Evolutionary conservation across 1,284 basidiomycete genomes (phyloP), one percentile per base, ranked within the genome.

Genomic region (Bjerkandera adusta): DNA sequence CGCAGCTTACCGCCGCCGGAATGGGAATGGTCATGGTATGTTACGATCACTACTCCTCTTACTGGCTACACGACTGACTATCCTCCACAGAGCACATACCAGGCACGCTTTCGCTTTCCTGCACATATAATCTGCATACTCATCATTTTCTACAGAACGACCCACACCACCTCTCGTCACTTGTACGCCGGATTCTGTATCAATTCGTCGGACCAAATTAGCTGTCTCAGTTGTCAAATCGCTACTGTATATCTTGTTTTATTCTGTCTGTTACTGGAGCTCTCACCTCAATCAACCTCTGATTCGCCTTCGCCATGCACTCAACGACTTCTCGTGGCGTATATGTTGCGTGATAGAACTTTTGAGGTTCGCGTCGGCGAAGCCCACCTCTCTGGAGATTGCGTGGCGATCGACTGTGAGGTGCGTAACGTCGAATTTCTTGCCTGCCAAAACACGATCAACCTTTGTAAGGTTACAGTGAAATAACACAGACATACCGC

Each of bases 21-120:
- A 89, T 95, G 85, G 85, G 83, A 1, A 89, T 97, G 85, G 87
- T 95, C 20, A 96, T 97, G 93, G 89, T 83, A 53, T 51, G 77
- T 66, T 21, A 12, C n/a, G n/a, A n/a, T n/a, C n/a, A n/a, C n/a
- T n/a, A 10, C 35, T 30, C 6, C 40, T 27, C 5, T 47, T 16
- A 30, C 13, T 15, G 18, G 33, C 32, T 10, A 8, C 5, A 6
- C 13, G 12, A 29, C 36, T 39, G 24, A 43, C 36, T 34, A 13
- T 24, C 24, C 8, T 34, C 39, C 50, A 34, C 40, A 78, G 73
- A 73, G 67, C 54, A 77, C 67, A 37, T 78, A 75, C 50, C 73
- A 76, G 69, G 76, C 75, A 48, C 41, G 33, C 45, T 48, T 22
- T 43, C 2, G 10, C 35, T 36, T 26, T n/a, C n/a, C 29, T 13